Percentiles rank a stretch among this genome's conserved stretches.
Evolutionary conservation across 1,284 basidiomycete species (phyloP).

Genomic region (Moesziomyces antarcticus): DNA sequence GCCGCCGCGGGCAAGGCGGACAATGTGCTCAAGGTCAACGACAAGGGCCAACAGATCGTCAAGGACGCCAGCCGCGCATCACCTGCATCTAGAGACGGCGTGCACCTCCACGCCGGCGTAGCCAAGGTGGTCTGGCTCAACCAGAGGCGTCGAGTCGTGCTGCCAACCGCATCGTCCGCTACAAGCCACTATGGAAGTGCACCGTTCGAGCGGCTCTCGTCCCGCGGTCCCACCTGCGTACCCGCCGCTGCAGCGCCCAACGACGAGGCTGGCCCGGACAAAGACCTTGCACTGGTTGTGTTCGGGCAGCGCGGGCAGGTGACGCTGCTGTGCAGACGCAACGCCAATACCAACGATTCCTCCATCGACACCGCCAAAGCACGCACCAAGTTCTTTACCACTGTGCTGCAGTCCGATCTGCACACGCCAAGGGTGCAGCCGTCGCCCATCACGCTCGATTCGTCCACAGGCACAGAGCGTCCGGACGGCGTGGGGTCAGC

Average conservation of each 20-base stretch:
- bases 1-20: conserved; percentile 3
- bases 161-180: conserved; percentile 7
- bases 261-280: conserved; percentile 19
- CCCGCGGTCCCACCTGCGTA: conserved; percentile 23
- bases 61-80: conserved; percentile 13
- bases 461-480: conserved; percentile 5
- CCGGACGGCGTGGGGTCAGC: neutral
- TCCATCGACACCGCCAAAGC: neutral
- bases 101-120: conserved; percentile 18
- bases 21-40: conserved; percentile 47
- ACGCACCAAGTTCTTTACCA: conserved; percentile 13
- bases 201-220: conserved; percentile 22
- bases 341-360: conserved; percentile 11
- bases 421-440: conserved; percentile 33
- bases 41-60: conserved; percentile 25
- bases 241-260: conserved; percentile 2
- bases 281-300: conserved; percentile 32
- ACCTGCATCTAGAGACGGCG: conserved; percentile 2
- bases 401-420: conserved; percentile 31
- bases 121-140: conserved; percentile 35
- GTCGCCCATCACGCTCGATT: conserved; percentile 38
- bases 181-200: conserved; percentile 23
- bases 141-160: conserved; percentile 27
- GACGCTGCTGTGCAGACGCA: conserved; percentile 28
- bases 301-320: conserved; percentile 42